These are phyloP conservation scores for Diddensiella santjacobensis DNA, from an alignment of 805 yeast genomes.

Conservation along the genomic window DNA sequence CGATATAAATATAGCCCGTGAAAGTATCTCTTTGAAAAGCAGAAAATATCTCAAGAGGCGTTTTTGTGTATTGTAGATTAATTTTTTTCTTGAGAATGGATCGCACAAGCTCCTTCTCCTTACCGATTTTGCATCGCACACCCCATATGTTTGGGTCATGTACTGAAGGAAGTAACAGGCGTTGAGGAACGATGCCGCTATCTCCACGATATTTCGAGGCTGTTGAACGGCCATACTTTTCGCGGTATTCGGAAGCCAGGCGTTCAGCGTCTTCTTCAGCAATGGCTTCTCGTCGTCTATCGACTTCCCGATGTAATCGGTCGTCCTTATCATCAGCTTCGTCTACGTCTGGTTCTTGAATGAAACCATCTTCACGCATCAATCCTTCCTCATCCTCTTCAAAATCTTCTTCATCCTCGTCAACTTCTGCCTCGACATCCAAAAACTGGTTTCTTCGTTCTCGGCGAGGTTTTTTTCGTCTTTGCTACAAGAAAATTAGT, in stretches of 20 bases:
- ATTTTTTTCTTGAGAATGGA: constrained; percentile 79
- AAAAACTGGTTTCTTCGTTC: constrained; percentile 73
- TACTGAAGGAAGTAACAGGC: constrained; percentile 89
- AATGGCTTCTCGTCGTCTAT: constrained; percentile 64
- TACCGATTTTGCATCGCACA: constrained; percentile 86
- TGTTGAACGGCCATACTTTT: constrained; percentile 84
- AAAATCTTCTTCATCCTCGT: constrained; percentile 91
- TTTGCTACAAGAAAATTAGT: constrained; percentile 12
- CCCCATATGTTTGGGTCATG: constrained; percentile 97
- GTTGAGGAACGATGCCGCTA: constrained; percentile 85
- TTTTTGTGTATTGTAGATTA: constrained; percentile 67
- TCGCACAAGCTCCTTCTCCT: constrained; percentile 86
- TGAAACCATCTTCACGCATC: constrained; percentile 62
- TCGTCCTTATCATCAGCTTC: constrained; percentile 61
- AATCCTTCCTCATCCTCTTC: constrained; percentile 96
- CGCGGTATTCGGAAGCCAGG: constrained; percentile 86
- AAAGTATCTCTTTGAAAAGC: constrained; percentile 94
- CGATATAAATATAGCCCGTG: constrained; percentile 87
- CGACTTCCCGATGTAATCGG: constrained; percentile 85
- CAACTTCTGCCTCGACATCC: constrained; percentile 99
- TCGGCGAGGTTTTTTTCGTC: constrained; percentile 38
- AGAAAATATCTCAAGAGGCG: constrained; percentile 79
- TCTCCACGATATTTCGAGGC: constrained; percentile 79
- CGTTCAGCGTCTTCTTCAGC: constrained; percentile 95
- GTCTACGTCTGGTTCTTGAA: constrained; percentile 50